These are phyloP conservation scores for Notholithocarpus densiflorus DNA, from an alignment of 306 rosid genomes.

Conservation along the genomic window DNA sequence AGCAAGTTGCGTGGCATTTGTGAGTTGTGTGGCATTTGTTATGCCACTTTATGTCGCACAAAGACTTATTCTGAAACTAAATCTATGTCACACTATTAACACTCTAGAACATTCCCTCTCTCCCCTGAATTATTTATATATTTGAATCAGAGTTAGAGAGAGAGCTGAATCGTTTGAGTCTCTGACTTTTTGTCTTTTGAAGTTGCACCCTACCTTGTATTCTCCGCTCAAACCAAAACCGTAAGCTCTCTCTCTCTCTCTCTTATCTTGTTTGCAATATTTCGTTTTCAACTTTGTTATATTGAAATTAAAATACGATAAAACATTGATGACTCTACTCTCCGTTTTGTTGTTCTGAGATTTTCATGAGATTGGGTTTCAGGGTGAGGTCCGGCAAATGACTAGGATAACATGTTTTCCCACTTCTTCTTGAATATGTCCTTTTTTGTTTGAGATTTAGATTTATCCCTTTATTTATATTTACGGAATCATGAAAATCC, in stretches of 20 bases:
- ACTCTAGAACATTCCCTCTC: no score
- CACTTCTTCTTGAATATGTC: not conserved
- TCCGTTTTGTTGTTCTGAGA: not conserved
- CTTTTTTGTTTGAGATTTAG: not conserved
- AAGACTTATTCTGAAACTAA: no score
- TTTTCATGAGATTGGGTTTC: not conserved
- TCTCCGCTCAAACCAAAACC: not conserved
- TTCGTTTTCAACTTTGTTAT: not conserved
- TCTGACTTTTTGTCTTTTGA: no score
- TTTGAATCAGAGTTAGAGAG: no score
- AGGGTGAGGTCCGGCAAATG: not conserved
- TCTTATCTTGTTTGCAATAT: not conserved
- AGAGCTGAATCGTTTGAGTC: no score
- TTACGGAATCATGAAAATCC: not conserved
- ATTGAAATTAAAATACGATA: not conserved
- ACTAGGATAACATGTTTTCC: not conserved
- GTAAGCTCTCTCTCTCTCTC: slow-evolving; percentile 10
- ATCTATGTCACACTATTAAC: no score
- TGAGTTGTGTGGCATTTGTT: no score
- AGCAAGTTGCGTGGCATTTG: no score
- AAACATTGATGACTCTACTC: not conserved
- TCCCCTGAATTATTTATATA: no score
- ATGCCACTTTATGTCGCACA: no score
- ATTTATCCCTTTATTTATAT: not conserved
- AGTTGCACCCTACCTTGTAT: no score